Percentiles rank a stretch among this genome's conserved stretches.
Conservation (phyloP, 1,284 basidiomycete species). For the Paramarasmius palmivorus region DNA sequence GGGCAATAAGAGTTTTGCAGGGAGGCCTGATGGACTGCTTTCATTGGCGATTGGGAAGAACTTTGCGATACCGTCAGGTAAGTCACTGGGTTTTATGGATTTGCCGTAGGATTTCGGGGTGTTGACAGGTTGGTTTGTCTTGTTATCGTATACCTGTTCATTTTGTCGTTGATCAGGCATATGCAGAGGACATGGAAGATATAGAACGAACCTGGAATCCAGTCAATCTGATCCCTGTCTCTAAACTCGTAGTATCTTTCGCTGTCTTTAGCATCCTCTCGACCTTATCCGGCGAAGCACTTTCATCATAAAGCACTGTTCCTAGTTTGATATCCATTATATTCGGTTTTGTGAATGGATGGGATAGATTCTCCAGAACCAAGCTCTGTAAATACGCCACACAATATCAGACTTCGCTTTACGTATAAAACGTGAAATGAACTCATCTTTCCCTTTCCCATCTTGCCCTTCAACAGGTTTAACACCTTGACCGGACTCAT, state of each 20-base stretch:
- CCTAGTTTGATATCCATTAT: slow-evolving; percentile 94
- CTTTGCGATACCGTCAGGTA: slow-evolving; percentile 72
- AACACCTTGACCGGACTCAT: slow-evolving; percentile 21
- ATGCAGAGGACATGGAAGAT: neutral
- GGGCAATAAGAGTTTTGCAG: slow-evolving; percentile 53
- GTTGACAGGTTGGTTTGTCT: slow-evolving; percentile 50
- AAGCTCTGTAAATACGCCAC: slow-evolving; percentile 55
- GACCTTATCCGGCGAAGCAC: slow-evolving; percentile 75
- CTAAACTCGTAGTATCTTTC: slow-evolving; percentile 66
- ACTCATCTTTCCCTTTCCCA: slow-evolving; percentile 51
- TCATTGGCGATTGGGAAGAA: slow-evolving; percentile 70
- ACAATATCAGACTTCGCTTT: neutral
- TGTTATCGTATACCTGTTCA: slow-evolving; percentile 72
- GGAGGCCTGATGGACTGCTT: slow-evolving; percentile 43
- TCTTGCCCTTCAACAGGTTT: slow-evolving; percentile 18
- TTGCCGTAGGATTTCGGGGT: slow-evolving; percentile 85
- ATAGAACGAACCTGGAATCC: slow-evolving; percentile 79
- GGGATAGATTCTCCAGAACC: slow-evolving; percentile 84
- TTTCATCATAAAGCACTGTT: slow-evolving; percentile 76
- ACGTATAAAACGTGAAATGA: slow-evolving; percentile 13
- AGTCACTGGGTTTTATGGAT: slow-evolving; percentile 63
- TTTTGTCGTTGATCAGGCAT: neutral
- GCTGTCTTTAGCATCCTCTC: slow-evolving; percentile 78
- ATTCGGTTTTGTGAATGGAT: slow-evolving; percentile 77
- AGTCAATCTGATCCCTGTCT: slow-evolving; percentile 82